Percentiles rank a stretch among this genome's conserved stretches.
These are phyloP conservation scores for Yamadazyma siamensis DNA, from an alignment of 1,139 yeast genomes.

Conservation along the genomic window DNA sequence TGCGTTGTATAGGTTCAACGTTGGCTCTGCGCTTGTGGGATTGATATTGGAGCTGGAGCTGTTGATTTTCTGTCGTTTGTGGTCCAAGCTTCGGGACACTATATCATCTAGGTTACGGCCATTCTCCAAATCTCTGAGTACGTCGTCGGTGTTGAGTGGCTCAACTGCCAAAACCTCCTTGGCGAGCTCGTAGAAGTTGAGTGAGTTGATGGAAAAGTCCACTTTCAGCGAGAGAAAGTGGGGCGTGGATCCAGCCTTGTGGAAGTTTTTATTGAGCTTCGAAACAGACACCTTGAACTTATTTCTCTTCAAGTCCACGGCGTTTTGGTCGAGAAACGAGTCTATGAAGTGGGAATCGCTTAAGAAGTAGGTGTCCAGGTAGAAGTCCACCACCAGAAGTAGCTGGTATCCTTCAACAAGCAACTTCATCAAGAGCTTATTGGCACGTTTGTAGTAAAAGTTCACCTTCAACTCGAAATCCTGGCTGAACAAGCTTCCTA, in stretches of 20 bases:
- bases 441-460: constrained; percentile 67
- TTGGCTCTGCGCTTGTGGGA: constrained; percentile 2
- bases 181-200: constrained; percentile 55
- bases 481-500: constrained; percentile 50
- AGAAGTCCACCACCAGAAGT: constrained; percentile 40
- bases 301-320: constrained; percentile 32
- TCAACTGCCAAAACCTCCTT: constrained; percentile 61
- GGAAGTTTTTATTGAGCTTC: constrained; percentile 18
- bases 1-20: constrained; percentile 27
- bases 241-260: constrained; percentile 7
- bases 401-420: constrained; percentile 62
- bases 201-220: constrained; percentile 29
- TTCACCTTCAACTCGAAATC: constrained; percentile 58
- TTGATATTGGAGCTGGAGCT: constrained; percentile 3
- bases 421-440: constrained; percentile 55
- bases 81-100: constrained; percentile 1
- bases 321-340: constrained; percentile 36
- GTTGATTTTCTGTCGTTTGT: constrained; percentile 2
- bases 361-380: constrained; percentile 54
- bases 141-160: constrained; percentile 59
- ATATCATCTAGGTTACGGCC: constrained; percentile 5
- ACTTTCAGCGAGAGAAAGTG: constrained; percentile 20
- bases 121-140: constrained; percentile 25
- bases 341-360: constrained; percentile 46
- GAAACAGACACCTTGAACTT: constrained; percentile 30